Evolutionary conservation across 1,139 yeast species (phyloP).

Genomic region (Yamadazyma friedrichii): DNA sequence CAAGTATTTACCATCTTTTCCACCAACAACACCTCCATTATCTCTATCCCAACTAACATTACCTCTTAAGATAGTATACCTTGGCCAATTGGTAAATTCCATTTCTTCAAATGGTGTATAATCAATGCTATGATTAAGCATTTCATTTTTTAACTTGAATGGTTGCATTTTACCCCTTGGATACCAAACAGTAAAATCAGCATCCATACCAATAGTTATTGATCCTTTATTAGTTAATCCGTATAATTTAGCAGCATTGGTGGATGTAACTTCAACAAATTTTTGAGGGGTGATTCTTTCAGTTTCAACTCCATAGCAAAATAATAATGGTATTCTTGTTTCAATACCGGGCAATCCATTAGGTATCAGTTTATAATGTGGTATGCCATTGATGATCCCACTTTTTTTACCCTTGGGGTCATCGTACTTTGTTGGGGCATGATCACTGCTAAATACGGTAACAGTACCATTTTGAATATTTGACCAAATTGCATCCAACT

Average conservation of each 20-base stretch:
- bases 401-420: slow-evolving; percentile 35
- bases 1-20: slow-evolving; percentile 22
- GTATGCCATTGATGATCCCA: slow-evolving; percentile 31
- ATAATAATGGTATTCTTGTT: slow-evolving; percentile 42
- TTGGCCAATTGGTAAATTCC: slow-evolving; percentile 44
- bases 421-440: slow-evolving; percentile 44
- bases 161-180: slow-evolving; percentile 28
- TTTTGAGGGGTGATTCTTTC: slow-evolving; percentile 38
- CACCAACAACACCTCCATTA: slow-evolving; percentile 22
- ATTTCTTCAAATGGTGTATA: slow-evolving; percentile 48
- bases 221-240: slow-evolving; percentile 37
- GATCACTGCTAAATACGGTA: slow-evolving; percentile 46
- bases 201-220: slow-evolving; percentile 41
- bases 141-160: slow-evolving; percentile 27
- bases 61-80: slow-evolving; percentile 42
- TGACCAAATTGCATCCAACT: slow-evolving; percentile 44
- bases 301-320: slow-evolving; percentile 40
- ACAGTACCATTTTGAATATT: slow-evolving; percentile 46
- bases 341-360: slow-evolving; percentile 48
- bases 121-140: slow-evolving; percentile 43
- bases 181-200: slow-evolving; percentile 44
- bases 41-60: slow-evolving; percentile 33
- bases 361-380: slow-evolving; percentile 40
- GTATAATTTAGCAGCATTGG: slow-evolving; percentile 45
- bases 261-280: slow-evolving; percentile 41